These are phyloP conservation scores for Trichoderma parareesei DNA, from an alignment of 495 filamentous ascomycete genomes.

Conservation along the genomic window DNA sequence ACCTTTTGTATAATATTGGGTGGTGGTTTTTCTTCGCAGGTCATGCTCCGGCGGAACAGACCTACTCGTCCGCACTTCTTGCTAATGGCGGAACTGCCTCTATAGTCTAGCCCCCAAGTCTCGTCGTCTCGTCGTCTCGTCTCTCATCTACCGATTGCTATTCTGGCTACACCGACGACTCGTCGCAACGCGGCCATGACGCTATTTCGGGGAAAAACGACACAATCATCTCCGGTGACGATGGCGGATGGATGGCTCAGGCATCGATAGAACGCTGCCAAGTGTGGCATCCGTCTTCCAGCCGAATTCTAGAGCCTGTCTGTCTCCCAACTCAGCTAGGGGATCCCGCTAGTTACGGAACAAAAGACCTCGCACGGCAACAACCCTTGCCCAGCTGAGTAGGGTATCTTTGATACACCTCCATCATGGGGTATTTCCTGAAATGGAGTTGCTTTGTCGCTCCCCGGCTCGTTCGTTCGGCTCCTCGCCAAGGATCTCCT, in stretches of 20 bases:
- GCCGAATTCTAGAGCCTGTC: not conserved
- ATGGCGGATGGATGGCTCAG: not conserved
- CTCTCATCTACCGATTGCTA: too few relatives aligned
- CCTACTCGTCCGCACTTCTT: too few relatives aligned
- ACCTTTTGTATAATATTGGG: not conserved
- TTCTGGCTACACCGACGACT: too few relatives aligned
- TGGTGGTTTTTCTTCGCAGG: not conserved
- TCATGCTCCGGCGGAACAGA: too few relatives aligned
- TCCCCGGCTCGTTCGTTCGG: not conserved
- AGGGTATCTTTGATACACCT: not conserved
- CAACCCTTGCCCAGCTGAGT: slow-evolving; percentile 6
- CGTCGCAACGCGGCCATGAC: too few relatives aligned
- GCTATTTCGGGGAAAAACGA: too few relatives aligned
- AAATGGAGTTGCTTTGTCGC: not conserved
- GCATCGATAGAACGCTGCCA: not conserved
- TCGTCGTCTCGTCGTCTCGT: too few relatives aligned
- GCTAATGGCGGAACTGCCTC: too few relatives aligned
- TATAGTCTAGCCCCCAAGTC: too few relatives aligned
- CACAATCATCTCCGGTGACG: too few relatives aligned
- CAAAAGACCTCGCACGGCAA: not conserved
- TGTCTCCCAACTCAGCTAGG: not conserved
- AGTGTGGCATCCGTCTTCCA: not conserved
- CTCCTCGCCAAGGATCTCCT: not conserved
- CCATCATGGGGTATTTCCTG: not conserved
- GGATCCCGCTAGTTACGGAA: not conserved